A percentile compares a stretch with the other conserved stretches of the same genome.
phyloP scores from a whole-genome alignment of 2,329 filamentous ascomycete species.

The Cercospora brassicicola region DNA sequence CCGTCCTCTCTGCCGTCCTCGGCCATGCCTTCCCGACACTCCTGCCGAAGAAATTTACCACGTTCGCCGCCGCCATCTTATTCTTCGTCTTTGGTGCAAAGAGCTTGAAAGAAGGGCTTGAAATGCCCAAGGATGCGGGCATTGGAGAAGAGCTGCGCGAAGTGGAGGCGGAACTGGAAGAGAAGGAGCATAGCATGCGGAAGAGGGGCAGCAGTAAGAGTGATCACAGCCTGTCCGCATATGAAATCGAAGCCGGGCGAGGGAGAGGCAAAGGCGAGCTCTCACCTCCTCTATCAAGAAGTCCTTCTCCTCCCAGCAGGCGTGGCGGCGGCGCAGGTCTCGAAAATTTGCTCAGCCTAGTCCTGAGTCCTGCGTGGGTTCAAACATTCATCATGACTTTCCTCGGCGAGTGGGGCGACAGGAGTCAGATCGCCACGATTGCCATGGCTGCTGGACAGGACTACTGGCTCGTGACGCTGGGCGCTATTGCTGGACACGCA shows the following conservation, averaged over 20 bases:
- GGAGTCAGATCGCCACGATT: slow-evolving; percentile 96
- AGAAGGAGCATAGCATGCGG: slow-evolving; percentile 71
- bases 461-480: slow-evolving; percentile 97
- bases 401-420: slow-evolving; percentile 95
- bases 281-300: slow-evolving; percentile 32
- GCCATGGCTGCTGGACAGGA: slow-evolving; percentile 98
- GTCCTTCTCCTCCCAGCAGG: slow-evolving; percentile 33
- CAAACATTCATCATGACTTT: slow-evolving; percentile 99
- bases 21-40: slow-evolving; percentile 89
- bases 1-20: slow-evolving; percentile 84
- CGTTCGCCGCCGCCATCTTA: slow-evolving; percentile 76
- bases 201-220: slow-evolving; percentile 64
- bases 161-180: slow-evolving; percentile 88
- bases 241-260: slow-evolving; percentile 52
- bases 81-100: slow-evolving; percentile 89
- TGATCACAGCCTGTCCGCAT: slow-evolving; percentile 61
- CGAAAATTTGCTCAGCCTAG: slow-evolving; percentile 80
- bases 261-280: slow-evolving; percentile 27
- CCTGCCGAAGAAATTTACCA: slow-evolving; percentile 87
- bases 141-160: slow-evolving; percentile 98
- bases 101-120: slow-evolving; percentile 80
- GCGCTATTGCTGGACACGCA: slow-evolving; percentile 80
- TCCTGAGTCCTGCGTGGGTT: slow-evolving; percentile 95
- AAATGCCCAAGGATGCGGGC: slow-evolving; percentile 85
- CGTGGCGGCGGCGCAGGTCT: slow-evolving; percentile 56